These are phyloP conservation scores for Gaertneriomyces sp. DNA, from an alignment of 192 early-diverging fungal species.

Conservation along the genomic window DNA sequence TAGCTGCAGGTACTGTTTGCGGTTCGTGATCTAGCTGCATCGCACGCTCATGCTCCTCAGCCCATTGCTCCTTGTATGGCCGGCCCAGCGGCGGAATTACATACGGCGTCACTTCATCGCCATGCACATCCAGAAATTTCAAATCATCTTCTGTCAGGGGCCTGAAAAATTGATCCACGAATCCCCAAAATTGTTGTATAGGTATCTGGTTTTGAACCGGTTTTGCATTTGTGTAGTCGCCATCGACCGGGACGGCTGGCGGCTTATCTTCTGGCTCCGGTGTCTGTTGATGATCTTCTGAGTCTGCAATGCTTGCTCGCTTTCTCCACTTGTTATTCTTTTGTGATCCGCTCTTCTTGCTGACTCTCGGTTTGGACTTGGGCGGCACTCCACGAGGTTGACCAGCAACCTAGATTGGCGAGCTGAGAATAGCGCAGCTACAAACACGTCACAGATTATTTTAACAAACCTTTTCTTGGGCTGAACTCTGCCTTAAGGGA, in stretches of 20 bases:
- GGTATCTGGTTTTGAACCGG: constrained; percentile 69
- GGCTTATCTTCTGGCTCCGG: constrained; percentile 20
- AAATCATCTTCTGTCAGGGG: constrained; percentile 78
- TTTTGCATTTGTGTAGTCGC: constrained; percentile 49
- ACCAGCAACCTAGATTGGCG: neutral
- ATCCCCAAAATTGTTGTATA: constrained; percentile 77
- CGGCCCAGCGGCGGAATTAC: constrained; percentile 77
- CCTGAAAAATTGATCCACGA: constrained; percentile 81
- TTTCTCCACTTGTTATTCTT: constrained; percentile 33
- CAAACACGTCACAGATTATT: neutral
- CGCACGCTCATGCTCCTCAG: constrained; percentile 46
- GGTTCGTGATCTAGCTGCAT: constrained; percentile 24
- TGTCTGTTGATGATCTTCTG: constrained; percentile 9
- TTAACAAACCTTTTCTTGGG: neutral
- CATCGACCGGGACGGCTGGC: constrained; percentile 21
- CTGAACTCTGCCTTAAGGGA: neutral
- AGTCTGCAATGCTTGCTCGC: constrained; percentile 13
- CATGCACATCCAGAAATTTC: constrained; percentile 57
- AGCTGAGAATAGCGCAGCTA: neutral
- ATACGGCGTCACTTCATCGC: constrained; percentile 67
- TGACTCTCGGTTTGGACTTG: constrained; percentile 12
- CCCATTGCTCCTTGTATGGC: constrained; percentile 64
- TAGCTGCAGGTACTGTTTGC: neutral
- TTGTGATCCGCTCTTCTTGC: constrained; percentile 23
- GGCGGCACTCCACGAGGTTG: neutral